Evolutionary conservation across 2,329 filamentous ascomycete genomes (phyloP), one percentile per base, ranked within the genome.

Genomic region (Scedosporium boydii): DNA sequence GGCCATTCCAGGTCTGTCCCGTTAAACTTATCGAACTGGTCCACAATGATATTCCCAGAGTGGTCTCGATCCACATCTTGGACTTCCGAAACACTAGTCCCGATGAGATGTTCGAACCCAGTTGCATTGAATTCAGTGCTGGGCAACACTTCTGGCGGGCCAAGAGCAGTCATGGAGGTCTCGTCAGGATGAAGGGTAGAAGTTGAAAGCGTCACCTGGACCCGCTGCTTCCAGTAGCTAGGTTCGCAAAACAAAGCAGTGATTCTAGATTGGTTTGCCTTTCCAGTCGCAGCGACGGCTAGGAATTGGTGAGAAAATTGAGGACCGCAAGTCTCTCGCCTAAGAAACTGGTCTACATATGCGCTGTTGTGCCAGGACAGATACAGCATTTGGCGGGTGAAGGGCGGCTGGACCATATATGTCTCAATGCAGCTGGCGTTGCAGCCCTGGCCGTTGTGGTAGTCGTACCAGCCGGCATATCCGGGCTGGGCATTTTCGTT

Each of bases 201-300:
- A 0, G 14, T n/a, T 0, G 64, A 38, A 0, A 85, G 71, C 0
- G 73, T 78, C 0, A 78, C 77, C 0, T 69, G 67, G 0, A 81
- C 79, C 0, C 70, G 12, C 46, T 82, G 79, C n/a, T 74, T 70
- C 58, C 74, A 78, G 62, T 84, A 86, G 0, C 41, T 65, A 0
- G 79, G 63, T 23, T 76, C 68, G 58, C 80, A 83, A 58, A 76
- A 83, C 0, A 77, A 23, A 0, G 74, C 73, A 0, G 75, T 78
- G 0, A 74, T 63, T 14, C 21, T 23, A 18, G 23, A 12, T n/a
- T 56, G 44, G 6, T 51, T 6, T 6, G 48, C 38, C 3, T 58
- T 6, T 7, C 58, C 34, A 10, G 59, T 63, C 2, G 58, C 58
- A 68, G 69, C 73, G 0, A 69, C 62, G 0, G 73, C 71, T 0